Evolutionary conservation across 2,329 filamentous ascomycete species (phyloP), one percentile per base, ranked within the genome.

Genomic region (Clarireedia sp.): DNA sequence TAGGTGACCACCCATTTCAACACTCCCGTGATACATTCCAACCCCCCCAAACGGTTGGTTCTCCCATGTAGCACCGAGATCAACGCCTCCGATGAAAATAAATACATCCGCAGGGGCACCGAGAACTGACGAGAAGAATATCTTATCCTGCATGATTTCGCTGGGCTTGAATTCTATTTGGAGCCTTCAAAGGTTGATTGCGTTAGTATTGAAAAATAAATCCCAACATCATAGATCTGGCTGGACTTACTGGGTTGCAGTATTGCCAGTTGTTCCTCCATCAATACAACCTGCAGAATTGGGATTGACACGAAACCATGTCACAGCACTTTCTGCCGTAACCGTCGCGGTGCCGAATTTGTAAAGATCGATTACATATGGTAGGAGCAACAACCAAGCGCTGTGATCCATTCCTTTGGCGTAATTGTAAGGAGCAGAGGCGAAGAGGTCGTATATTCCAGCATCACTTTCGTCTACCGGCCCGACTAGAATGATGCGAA

Each of bases 321-420:
- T 23, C 43, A 43, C 37, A 8, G 43, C 21, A 9, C 23, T 24
- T 16, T 51, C 48, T 29, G 41, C 9, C 23, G 9, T n/a, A 19
- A 51, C 21, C n/a, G 14, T 14, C 6, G 37, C 12, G 16, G 17
- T 33, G 14, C 48, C 48, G 29, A 12, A 40, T 40, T 51, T 51
- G 38, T 51, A 51, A 16, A 29, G 26, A 9, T 38, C 48, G 16
- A 51, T 43, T 4, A 33, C 26, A n/a, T 19, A 51, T 43, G 38
- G 48, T 21, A 51, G 48, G 2, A 51, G 43, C 7, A 51, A 16
- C 6, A 61, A 72, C 73, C 75, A 80, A 21, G 69, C 75, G 40
- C 76, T 73, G 64, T 81, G 78, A 2, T 73, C 71, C 68, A 56
- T 57, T 23, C 17, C n/a, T 9, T 43, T 17, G 7, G 38, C 48